Percentiles rank a stretch among this genome's conserved stretches.
These are phyloP conservation scores for Rhodotorula sp. DNA, from an alignment of 1,284 basidiomycete genomes.

Conservation along the genomic window DNA sequence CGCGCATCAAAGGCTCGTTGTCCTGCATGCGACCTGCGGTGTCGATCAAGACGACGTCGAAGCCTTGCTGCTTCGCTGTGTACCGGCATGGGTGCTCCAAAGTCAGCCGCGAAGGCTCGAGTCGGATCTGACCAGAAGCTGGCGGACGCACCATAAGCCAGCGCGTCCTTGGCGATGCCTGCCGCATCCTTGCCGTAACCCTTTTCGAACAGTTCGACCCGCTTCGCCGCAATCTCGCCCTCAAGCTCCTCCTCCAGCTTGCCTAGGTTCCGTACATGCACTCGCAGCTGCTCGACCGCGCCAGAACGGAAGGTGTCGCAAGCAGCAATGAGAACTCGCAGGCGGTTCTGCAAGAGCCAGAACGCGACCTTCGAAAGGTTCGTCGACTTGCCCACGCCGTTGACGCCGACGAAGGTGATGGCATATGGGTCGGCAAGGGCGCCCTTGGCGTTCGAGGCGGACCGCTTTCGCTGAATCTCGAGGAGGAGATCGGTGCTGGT, in stretches of 20 bases:
- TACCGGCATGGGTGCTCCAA: neutral
- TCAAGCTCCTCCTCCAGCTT: constrained; percentile 72
- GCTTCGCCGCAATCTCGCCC: constrained; percentile 43
- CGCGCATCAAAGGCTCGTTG: constrained; percentile 97
- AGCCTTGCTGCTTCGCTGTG: constrained; percentile 75
- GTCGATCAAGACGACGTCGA: constrained; percentile 93
- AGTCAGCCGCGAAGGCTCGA: neutral
- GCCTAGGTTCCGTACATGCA: constrained; percentile 91
- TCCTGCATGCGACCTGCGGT: constrained; percentile 99
- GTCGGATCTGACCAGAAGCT: neutral
- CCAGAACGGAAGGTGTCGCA: constrained; percentile 99
- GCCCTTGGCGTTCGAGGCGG: neutral
- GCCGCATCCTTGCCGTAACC: constrained; percentile 99
- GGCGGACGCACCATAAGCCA: constrained; percentile 66
- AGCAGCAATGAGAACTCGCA: constrained; percentile 92
- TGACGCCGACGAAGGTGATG: constrained; percentile 98
- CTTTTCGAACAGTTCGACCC: constrained; percentile 87
- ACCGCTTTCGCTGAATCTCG: constrained; percentile 57
- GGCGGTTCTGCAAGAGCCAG: constrained; percentile 94
- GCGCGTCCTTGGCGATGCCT: constrained; percentile 93
- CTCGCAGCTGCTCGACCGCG: constrained; percentile 94
- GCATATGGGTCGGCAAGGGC: constrained; percentile 62
- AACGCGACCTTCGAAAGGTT: constrained; percentile 98
- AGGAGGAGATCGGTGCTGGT: constrained; percentile 92
- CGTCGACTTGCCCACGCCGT: constrained; percentile 98